These are phyloP conservation scores for Hypoxylon sp. DNA, from an alignment of 2,329 filamentous ascomycete species.

Conservation along the genomic window DNA sequence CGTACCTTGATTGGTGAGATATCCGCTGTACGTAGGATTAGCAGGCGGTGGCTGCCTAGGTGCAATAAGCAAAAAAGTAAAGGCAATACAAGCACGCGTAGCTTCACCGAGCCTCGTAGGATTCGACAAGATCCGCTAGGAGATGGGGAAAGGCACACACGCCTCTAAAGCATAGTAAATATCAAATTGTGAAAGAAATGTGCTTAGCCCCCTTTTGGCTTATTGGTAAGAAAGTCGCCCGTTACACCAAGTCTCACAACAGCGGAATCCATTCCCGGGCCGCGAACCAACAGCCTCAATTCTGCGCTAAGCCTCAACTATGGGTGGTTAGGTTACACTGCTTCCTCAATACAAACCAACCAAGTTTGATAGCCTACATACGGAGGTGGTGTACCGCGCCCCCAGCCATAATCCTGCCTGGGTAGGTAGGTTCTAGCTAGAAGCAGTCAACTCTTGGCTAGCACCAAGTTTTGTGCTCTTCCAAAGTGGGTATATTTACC, in stretches of 20 bases:
- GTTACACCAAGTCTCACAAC: constrained; percentile 2
- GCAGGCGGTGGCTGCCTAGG: constrained; percentile 14
- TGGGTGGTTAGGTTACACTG: too few species aligned
- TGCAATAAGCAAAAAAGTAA: constrained; percentile 12
- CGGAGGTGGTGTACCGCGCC: constrained; percentile 1
- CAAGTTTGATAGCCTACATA: neutral
- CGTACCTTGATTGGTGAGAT: constrained; percentile 13
- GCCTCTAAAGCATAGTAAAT: neutral
- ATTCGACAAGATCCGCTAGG: constrained; percentile 3
- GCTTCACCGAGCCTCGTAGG: constrained; percentile 30
- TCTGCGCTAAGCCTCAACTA: neutral
- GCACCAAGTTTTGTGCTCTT: neutral
- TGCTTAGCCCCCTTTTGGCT: constrained; percentile 5
- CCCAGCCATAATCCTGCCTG: neutral
- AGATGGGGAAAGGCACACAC: neutral
- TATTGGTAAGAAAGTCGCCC: neutral
- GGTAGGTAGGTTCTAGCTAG: neutral
- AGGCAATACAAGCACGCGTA: neutral
- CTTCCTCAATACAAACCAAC: neutral
- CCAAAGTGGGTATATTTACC: neutral
- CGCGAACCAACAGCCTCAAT: neutral
- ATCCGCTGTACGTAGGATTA: constrained; percentile 3
- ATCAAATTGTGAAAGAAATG: neutral
- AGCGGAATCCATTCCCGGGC: neutral
- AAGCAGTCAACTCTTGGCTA: neutral